Conservation (phyloP, 2,329 filamentous ascomycete genomes). For the Sclerotinia trifoliorum region DNA sequence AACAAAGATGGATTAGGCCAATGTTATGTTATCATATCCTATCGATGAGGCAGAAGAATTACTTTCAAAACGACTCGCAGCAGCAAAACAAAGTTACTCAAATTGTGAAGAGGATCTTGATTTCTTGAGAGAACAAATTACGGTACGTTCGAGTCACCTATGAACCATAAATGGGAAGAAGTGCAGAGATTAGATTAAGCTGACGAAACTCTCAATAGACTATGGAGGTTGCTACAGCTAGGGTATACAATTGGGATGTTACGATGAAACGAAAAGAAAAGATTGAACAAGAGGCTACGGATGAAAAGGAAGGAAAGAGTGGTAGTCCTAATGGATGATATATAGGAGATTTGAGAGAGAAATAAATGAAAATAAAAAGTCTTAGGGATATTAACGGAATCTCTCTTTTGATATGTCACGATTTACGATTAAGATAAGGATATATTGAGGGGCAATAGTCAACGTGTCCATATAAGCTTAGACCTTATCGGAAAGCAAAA, state of each 20-base stretch:
- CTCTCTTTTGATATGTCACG: not conserved
- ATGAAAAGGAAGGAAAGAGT: conserved; percentile 38
- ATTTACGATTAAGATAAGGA: no score
- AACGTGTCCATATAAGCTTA: no score
- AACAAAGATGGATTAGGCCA: conserved; percentile 58
- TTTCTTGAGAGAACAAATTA: conserved; percentile 94
- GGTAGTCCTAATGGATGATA: conserved; percentile 38
- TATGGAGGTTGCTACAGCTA: conserved; percentile 93
- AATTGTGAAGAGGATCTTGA: conserved; percentile 97
- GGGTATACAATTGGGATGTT: conserved; percentile 99
- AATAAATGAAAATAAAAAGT: conserved; percentile 19
- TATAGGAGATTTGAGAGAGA: conserved; percentile 9
- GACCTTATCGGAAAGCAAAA: no score
- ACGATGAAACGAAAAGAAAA: conserved; percentile 93
- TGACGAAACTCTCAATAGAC: conserved; percentile 28
- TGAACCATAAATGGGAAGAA: not conserved
- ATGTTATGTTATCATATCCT: conserved; percentile 96
- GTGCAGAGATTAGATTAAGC: conserved; percentile 1
- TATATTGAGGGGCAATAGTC: no score
- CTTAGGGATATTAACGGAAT: not conserved
- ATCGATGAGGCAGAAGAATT: conserved; percentile 82
- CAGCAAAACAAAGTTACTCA: conserved; percentile 74
- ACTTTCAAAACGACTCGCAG: conserved; percentile 71
- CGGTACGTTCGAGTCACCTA: conserved; percentile 54
- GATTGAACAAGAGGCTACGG: conserved; percentile 53